Percentiles rank a stretch among this genome's conserved stretches.
These are phyloP conservation scores for Margaritispora aquatica DNA, from an alignment of 495 filamentous ascomycete genomes.

Conservation along the genomic window DNA sequence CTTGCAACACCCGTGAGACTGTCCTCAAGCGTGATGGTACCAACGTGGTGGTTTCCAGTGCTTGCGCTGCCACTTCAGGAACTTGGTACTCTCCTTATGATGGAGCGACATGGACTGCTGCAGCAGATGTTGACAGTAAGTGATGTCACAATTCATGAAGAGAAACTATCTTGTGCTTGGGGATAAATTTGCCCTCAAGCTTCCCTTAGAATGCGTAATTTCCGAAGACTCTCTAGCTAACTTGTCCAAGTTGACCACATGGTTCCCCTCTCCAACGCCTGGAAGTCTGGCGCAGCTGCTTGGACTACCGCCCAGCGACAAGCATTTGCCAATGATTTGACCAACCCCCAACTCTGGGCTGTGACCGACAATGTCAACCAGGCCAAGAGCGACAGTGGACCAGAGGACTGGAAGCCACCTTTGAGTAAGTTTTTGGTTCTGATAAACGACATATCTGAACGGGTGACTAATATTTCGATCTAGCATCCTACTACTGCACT, in stretches of 20 bases:
- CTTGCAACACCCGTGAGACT: constrained; percentile 57
- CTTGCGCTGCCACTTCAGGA: constrained; percentile 53
- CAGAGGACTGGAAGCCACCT: constrained; percentile 69
- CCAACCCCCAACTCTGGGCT: constrained; percentile 62
- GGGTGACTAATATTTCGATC: background rate
- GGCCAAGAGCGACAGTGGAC: constrained; percentile 59
- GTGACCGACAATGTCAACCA: constrained; percentile 72
- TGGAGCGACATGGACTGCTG: constrained; percentile 58
- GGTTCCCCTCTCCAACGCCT: constrained; percentile 68
- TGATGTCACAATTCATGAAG: too few species aligned
- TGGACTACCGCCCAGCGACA: constrained; percentile 60
- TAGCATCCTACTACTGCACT: constrained; percentile 59
- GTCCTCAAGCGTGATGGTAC: constrained; percentile 66
- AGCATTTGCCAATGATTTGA: constrained; percentile 66
- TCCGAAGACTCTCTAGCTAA: too few species aligned
- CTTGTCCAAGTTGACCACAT: constrained; percentile 61
- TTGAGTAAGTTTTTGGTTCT: constrained; percentile 34
- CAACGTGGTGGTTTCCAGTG: constrained; percentile 39
- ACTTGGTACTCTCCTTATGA: constrained; percentile 63
- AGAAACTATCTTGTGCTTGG: too few species aligned
- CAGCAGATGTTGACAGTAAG: constrained; percentile 55
- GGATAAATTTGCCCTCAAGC: too few species aligned
- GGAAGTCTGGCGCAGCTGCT: constrained; percentile 39
- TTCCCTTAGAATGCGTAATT: too few species aligned
- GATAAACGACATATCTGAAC: background rate